Conservation (phyloP, 1,284 basidiomycete genomes). For the Microbotryum violaceum region DNA sequence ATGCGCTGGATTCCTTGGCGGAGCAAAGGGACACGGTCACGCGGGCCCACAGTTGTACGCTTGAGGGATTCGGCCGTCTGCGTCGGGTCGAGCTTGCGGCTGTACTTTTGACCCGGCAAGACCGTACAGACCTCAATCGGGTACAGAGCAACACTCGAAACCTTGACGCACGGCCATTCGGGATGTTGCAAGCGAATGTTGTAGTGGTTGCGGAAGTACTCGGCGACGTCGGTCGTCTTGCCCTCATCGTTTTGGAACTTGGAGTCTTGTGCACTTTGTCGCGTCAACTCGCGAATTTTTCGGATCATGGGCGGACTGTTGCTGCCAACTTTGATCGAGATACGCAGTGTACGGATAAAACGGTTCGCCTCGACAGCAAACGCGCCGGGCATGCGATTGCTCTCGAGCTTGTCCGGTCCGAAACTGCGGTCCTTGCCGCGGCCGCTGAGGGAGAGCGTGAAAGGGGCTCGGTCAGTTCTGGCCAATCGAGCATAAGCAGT, state of each 20-base stretch:
- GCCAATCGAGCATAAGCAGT: too few species aligned
- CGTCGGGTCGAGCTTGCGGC: conserved; percentile 7
- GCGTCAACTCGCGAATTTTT: conserved; percentile 6
- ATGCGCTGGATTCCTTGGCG: conserved; percentile 1
- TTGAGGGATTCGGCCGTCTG: conserved; percentile 15
- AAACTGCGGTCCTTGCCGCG: too few species aligned
- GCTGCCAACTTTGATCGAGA: background rate
- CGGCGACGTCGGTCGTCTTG: conserved; percentile 1
- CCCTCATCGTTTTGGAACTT: conserved; percentile 7
- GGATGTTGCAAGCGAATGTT: conserved; percentile 2
- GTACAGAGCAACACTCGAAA: conserved; percentile 12
- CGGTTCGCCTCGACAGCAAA: too few species aligned
- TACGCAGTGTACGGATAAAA: too few species aligned
- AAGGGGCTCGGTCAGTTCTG: too few species aligned
- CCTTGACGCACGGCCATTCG: conserved; percentile 14
- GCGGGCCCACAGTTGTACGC: conserved; percentile 18
- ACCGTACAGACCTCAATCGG: conserved; percentile 17
- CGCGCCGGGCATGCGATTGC: too few species aligned
- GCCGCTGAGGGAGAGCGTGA: too few species aligned
- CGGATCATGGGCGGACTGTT: background rate
- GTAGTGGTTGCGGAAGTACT: conserved; percentile 10
- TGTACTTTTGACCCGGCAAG: conserved; percentile 10
- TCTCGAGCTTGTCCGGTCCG: too few species aligned
- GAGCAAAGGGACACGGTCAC: conserved; percentile 5
- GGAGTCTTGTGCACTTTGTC: background rate